phyloP scores from a whole-genome alignment of 2,329 filamentous ascomycete genomes.

The Verticillium klebahnii region DNA sequence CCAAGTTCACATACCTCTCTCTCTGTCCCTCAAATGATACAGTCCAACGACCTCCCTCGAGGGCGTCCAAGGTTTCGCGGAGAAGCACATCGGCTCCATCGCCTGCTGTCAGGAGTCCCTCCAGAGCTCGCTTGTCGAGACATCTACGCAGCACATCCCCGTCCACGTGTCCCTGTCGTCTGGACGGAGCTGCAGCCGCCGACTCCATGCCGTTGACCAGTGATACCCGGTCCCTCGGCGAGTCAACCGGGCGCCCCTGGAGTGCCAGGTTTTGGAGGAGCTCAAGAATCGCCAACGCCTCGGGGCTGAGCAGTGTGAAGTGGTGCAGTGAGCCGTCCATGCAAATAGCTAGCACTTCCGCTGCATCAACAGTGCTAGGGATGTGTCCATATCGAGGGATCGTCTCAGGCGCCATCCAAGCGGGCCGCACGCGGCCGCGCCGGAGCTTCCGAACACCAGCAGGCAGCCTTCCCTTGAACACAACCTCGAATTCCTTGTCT shows the following conservation, averaged over 20 bases:
- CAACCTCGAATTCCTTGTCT: slow-evolving; percentile 34
- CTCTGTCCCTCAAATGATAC: slow-evolving; percentile 21
- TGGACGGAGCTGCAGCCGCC: neutral
- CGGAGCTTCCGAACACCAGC: slow-evolving; percentile 54
- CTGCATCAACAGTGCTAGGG: slow-evolving; percentile 35
- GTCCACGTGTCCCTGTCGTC: slow-evolving; percentile 53
- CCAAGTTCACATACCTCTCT: slow-evolving; percentile 38
- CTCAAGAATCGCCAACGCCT: slow-evolving; percentile 64
- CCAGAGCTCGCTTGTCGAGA: slow-evolving; percentile 39
- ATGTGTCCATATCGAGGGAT: slow-evolving; percentile 36
- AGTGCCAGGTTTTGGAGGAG: slow-evolving; percentile 61
- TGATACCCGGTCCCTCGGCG: slow-evolving; percentile 34
- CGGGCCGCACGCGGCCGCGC: slow-evolving; percentile 45
- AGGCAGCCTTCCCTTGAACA: slow-evolving; percentile 55
- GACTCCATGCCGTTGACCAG: slow-evolving; percentile 25
- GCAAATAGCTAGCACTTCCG: slow-evolving; percentile 58
- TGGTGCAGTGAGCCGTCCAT: slow-evolving; percentile 67
- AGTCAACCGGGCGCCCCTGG: slow-evolving; percentile 11
- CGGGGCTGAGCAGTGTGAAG: slow-evolving; percentile 59
- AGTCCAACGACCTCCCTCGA: slow-evolving; percentile 43
- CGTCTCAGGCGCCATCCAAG: slow-evolving; percentile 37
- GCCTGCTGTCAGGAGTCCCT: slow-evolving; percentile 31
- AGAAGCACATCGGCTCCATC: slow-evolving; percentile 32
- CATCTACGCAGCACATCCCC: slow-evolving; percentile 60
- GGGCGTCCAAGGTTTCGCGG: slow-evolving; percentile 39